These are phyloP conservation scores for Sphagnurus paluster DNA, from an alignment of 1,284 basidiomycete species.

Conservation along the genomic window DNA sequence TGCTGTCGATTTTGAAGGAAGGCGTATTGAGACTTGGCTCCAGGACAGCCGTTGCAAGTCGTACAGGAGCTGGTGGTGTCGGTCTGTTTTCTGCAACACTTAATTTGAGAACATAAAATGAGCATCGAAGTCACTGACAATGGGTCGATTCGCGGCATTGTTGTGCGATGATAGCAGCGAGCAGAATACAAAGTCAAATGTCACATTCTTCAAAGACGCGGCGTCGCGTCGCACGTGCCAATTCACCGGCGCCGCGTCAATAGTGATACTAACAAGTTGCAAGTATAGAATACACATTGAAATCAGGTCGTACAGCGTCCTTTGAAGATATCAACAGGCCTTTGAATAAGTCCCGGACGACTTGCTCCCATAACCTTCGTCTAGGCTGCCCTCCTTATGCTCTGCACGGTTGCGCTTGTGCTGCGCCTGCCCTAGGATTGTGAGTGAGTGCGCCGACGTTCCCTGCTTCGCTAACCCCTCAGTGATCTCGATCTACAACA, in stretches of 20 bases:
- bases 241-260: slow-evolving; percentile 1
- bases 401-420: slow-evolving; percentile 33
- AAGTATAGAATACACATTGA: neutral
- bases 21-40: slow-evolving; percentile 37
- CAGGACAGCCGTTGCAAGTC: slow-evolving; percentile 16
- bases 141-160: slow-evolving; percentile 13
- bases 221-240: slow-evolving; percentile 16
- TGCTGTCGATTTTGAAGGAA: slow-evolving; percentile 56
- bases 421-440: slow-evolving; percentile 36
- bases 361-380: slow-evolving; percentile 44
- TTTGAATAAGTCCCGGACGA: slow-evolving; percentile 67
- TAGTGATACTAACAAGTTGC: neutral
- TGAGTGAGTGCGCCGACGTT: slow-evolving; percentile 54
- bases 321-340: slow-evolving; percentile 44
- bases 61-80: slow-evolving; percentile 5
- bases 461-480: slow-evolving; percentile 47
- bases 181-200: slow-evolving; percentile 2
- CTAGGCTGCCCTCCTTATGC: slow-evolving; percentile 28
- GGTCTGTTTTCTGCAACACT: slow-evolving; percentile 9
- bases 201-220: slow-evolving; percentile 11
- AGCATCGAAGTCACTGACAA: slow-evolving; percentile 8
- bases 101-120: neutral
- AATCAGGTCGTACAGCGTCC: neutral
- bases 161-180: slow-evolving; percentile 1
- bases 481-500: slow-evolving; percentile 55